A percentile compares a stretch with the other conserved stretches of the same genome.
phyloP scores from a whole-genome alignment of 108 stramenopile genomes.

The Asterionellopsis glacialis region DNA sequence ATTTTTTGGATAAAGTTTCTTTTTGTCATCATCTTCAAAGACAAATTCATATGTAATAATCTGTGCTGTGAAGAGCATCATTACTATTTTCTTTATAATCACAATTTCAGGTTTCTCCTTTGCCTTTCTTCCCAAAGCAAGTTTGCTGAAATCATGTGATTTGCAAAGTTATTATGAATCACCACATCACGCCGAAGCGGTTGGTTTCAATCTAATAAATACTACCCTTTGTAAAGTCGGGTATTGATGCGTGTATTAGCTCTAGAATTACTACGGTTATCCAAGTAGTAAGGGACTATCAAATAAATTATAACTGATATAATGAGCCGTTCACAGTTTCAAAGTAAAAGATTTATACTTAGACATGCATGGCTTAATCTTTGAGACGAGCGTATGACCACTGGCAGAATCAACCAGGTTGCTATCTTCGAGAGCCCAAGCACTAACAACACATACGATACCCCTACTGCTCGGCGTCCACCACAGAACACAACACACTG shows the following conservation, averaged over 20 bases:
- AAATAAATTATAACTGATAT: constrained; percentile 99
- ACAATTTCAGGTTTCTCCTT: too few species aligned
- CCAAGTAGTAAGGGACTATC: constrained; percentile 98
- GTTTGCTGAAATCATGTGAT: constrained; percentile 77
- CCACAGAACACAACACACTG: not conserved
- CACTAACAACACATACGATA: not conserved
- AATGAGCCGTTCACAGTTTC: constrained; percentile 97
- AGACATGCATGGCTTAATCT: constrained; percentile 99
- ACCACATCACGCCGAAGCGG: constrained; percentile 85
- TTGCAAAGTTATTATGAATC: constrained; percentile 95
- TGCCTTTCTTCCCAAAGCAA: too few species aligned
- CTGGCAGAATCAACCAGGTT: constrained; percentile 99
- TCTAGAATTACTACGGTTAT: constrained; percentile 98
- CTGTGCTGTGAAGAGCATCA: too few species aligned
- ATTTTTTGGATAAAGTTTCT: too few species aligned
- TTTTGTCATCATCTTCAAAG: too few species aligned
- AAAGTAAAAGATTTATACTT: constrained; percentile 93
- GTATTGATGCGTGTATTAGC: constrained; percentile 95
- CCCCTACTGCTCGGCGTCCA: not conserved
- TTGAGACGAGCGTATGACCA: constrained; percentile 99
- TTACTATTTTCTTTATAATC: too few species aligned
- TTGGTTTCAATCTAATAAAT: constrained; percentile 98
- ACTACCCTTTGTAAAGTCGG: constrained; percentile 83
- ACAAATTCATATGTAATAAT: too few species aligned
- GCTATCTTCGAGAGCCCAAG: constrained; percentile 29